Base-by-base conservation (phyloP, 2,329 filamentous ascomycete species). In the Fusarium drepaniforme region DNA sequence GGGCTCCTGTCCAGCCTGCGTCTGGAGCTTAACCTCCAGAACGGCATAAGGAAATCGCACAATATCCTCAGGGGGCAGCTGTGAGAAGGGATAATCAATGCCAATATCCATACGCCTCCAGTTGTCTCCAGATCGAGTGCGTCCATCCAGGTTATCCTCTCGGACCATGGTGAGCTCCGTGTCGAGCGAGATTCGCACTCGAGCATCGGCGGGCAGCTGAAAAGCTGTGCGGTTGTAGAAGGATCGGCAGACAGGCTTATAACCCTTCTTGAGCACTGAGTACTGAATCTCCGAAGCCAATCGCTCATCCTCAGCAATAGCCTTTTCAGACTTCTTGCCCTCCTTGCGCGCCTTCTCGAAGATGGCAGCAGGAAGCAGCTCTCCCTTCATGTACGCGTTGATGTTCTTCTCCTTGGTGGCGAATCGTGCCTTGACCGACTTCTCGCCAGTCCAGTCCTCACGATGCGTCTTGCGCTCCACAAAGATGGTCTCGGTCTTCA, bases 161-260 rank as follows among this genome's bases (percentile, higher is more conserved):
- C 97, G 94, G 58, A 94, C 88, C 95, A 99, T 97, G 38, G 94
- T 96, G 66, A 99, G 88, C 82, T 99, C 97, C 0, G 97, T 98
- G 81, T 99, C 97, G 18, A 99, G 90, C 1, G 97, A 98, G 77
- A 99, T 97, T 80, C 97, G 95, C 58, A 99, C 97, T 77, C 97
- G 92, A 8, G 96, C 96, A 84, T 99, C 97, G 30, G 96, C 97
- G 0, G 97, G 97, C 38, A 99, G 90, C 87, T 99, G 97, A 85
- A 99, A 99, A 18, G 97, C 97, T 6, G 96, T 98, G 62, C 97
- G 94, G 86, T 99, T 97, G 85, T 99, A 99, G 86, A 99, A 99
- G 0, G 96, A 97, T 73, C 97, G 91, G 76, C 95, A 97, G 56
- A 98, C 96, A 0, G 97, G 97, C 75, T 92, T 90, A 77, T 98